Evolutionary conservation across 129 eudicot genomes (phyloP).

Genomic region (Pulicaria dysenterica): DNA sequence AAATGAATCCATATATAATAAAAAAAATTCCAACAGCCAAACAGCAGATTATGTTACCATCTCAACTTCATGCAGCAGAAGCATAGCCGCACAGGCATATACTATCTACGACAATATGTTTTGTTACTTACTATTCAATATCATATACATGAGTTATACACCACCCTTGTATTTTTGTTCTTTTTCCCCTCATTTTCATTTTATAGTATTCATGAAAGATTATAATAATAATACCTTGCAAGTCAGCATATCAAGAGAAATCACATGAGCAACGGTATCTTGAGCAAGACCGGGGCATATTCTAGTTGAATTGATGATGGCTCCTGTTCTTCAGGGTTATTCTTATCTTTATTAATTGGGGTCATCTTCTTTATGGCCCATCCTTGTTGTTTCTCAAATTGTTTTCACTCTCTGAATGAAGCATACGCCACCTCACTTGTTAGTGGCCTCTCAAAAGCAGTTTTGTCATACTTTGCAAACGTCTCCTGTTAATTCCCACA

Average conservation of each 20-base stretch:
- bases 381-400: conserved; percentile 91
- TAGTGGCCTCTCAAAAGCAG: conserved; percentile 95
- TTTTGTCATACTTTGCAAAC: conserved; percentile 83
- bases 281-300: conserved; percentile 99
- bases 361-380: conserved; percentile 95
- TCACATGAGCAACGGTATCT: conserved; percentile 92
- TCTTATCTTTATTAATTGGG: conserved; percentile 68
- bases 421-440: conserved; percentile 99
- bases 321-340: conserved; percentile 60
- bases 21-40: neutral
- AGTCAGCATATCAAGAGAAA: conserved; percentile 82
- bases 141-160: too few species aligned
- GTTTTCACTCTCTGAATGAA: conserved; percentile 84
- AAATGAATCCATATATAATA: neutral
- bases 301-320: conserved; percentile 80
- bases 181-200: neutral
- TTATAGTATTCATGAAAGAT: neutral
- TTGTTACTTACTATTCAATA: too few species aligned
- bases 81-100: too few species aligned
- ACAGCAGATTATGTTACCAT: neutral
- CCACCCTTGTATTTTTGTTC: too few species aligned
- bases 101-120: too few species aligned
- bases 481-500: conserved; percentile 55
- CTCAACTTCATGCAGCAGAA: neutral
- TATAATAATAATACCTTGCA: conserved; percentile 60